Base-by-base conservation (phyloP, 495 filamentous ascomycete genomes). In the Extremus antarcticus region DNA sequence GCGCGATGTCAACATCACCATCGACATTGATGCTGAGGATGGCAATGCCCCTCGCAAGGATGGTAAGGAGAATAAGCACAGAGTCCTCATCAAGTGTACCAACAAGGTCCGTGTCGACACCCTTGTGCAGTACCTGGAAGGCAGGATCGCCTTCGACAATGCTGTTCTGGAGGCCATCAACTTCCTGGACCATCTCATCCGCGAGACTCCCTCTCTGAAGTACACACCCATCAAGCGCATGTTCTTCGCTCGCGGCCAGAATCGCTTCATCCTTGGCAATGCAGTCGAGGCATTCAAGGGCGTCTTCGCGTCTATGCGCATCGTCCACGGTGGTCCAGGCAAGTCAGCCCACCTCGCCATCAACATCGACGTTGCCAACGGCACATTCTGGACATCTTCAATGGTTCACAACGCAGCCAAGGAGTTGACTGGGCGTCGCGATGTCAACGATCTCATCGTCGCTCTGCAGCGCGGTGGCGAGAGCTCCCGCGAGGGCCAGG, bases 111-210 rank as follows among this genome's bases (percentile, higher is more conserved):
- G 83, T 19, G 72, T 96, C 35, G 63, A 73, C 4, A 74, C 77
- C 1, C 74, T 98, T 25, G 64, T 71, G 2, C 67, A 68, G 1
- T 96, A 89, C 69, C 73, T 98, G 0, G 53, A 73, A 0, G 76
- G 78, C 2, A 70, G 76, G 11, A 72, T 71, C 23, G 61, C 68
- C 0, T 85, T 85, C 64, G 77, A 87, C 56, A 77, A 77, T 25
- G 58, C 70, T 11, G 78, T 89, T 24, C 71, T 94, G 16, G 86
- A 94, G 63, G 82, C 86, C 43, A 78, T 96, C 58, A 95, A 85
- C 66, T 94, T 95, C 68, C 72, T 97, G 1, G 91, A 98, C 57
- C 92, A 98, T 65, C 71, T 88, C 19, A 69, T 98, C 38, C 88
- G 91, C 13, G 83, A 94, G 68, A 70, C 65, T 1, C 88, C 92